These are phyloP conservation scores for Kodamaea alishanica DNA, from an alignment of 1,139 yeast genomes.

Conservation along the genomic window DNA sequence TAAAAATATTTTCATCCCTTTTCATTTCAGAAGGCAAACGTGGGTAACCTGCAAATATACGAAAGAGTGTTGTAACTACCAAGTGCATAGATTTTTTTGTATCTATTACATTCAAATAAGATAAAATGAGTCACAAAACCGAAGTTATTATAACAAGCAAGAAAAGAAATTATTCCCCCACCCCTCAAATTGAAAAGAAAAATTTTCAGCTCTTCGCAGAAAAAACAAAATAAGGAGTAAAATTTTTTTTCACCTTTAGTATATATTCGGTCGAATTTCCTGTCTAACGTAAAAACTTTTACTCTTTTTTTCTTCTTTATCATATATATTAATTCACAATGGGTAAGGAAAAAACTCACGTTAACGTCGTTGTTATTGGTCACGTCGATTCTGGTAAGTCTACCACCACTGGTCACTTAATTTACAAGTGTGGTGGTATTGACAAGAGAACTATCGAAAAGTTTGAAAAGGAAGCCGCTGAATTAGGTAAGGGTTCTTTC, in stretches of 20 bases:
- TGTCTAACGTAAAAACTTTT: slow-evolving; percentile 2
- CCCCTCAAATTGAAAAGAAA: slow-evolving; percentile 10
- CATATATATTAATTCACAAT: slow-evolving; percentile 11
- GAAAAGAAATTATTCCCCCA: slow-evolving; percentile 17
- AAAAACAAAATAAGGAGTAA: slow-evolving; percentile 1
- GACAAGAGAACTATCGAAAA: slow-evolving; percentile 98
- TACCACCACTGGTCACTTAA: slow-evolving; percentile 79
- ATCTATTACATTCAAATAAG: too few species aligned
- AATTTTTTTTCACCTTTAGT: slow-evolving; percentile 4
- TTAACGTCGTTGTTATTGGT: slow-evolving; percentile 93
- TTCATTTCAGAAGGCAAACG: too few species aligned
- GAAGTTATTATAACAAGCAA: too few species aligned
- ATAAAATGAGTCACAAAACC: too few species aligned
- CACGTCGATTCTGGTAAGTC: slow-evolving; percentile 32
- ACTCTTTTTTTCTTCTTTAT: slow-evolving; percentile 2
- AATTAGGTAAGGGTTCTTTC: slow-evolving; percentile 97
- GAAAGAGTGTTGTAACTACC: too few species aligned
- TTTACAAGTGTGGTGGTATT: slow-evolving; percentile 89
- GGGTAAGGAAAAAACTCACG: slow-evolving; percentile 97
- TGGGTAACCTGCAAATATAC: too few species aligned
- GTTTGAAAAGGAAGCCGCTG: slow-evolving; percentile 98
- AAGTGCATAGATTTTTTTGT: too few species aligned
- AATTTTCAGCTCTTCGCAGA: slow-evolving; percentile 8
- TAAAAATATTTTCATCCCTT: too few species aligned
- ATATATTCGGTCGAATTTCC: slow-evolving; percentile 1